These are phyloP conservation scores for Friedmanniomyces endolithicus DNA, from an alignment of 495 filamentous ascomycete species.

Conservation along the genomic window DNA sequence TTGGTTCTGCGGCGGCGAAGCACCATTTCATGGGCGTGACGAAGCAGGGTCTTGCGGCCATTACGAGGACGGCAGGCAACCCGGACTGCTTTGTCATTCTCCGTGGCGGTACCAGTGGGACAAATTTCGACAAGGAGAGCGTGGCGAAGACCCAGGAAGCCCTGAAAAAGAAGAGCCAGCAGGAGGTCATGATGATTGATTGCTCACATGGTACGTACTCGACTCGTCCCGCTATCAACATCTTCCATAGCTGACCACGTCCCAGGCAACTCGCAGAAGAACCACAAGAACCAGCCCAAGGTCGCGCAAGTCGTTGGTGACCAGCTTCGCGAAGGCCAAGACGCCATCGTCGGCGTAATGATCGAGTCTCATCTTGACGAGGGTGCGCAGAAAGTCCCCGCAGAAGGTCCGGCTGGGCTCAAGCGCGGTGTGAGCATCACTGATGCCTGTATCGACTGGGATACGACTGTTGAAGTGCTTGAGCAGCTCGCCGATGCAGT, in stretches of 20 bases:
- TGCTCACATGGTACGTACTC: constrained; percentile 68
- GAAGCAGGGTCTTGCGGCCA: constrained; percentile 94
- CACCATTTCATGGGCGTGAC: constrained; percentile 99
- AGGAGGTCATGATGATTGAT: constrained; percentile 89
- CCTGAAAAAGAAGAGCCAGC: constrained; percentile 71
- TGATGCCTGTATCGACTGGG: constrained; percentile 95
- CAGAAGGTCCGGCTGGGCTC: constrained; percentile 56
- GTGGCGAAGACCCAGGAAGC: constrained; percentile 68
- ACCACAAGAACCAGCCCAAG: constrained; percentile 81
- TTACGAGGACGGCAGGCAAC: constrained; percentile 84
- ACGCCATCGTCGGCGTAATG: constrained; percentile 89
- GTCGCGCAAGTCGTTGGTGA: constrained; percentile 72
- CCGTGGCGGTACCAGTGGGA: constrained; percentile 80
- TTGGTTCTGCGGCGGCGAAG: constrained; percentile 76
- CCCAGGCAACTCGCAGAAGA: constrained; percentile 59
- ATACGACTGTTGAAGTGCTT: constrained; percentile 71
- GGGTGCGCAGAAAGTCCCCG: constrained; percentile 89
- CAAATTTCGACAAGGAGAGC: constrained; percentile 82
- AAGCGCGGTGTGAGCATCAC: constrained; percentile 95
- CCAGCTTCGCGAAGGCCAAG: constrained; percentile 78
- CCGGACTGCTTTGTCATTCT: constrained; percentile 96
- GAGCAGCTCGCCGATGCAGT: constrained; percentile 80
- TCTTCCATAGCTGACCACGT: not conserved
- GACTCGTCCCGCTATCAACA: not conserved
- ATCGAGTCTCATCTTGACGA: constrained; percentile 97